Base-by-base conservation (phyloP, 257 asterid species). In the Nicotiana noctiflora region DNA sequence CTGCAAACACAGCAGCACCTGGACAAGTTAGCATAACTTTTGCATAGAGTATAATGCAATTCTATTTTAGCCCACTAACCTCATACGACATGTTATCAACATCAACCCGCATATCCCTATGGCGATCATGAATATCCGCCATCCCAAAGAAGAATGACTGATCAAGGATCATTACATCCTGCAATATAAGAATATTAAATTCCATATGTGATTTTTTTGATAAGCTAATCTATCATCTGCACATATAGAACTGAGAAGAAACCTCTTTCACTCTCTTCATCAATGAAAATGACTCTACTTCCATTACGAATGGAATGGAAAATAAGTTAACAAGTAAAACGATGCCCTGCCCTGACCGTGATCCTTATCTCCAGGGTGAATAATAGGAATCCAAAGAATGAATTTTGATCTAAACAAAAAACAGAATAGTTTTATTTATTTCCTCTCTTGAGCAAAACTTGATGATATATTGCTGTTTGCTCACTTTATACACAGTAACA, bases 1-100 rank as follows among this genome's bases (percentile, higher is more conserved):
- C 96, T 91, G 88, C 80, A 77, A 46, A 77, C 14, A 21, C 29
- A 27, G 59, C 51, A 82, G 59, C 51, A 82, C 25, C 15, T 9
- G 65, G 37, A 76, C 17, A n/a, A 59, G 40, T 46, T 23, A 52
- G 8, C 17, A 61, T 29, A 49, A 29, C 23, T 65, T 15, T 5
- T 8, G 12, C 1, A 8, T 12, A 57, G 37, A 57, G 61, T 8
- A 21, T 12, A 75, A 61, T 6, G 2, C 0, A 11, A 63, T n/a
- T 56, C 32, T 23, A 75, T 53, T 46, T 76, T 2, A 21, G 81
- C 61, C 23, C 21, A 19, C 74, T 78, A 25, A 91, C 96, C 92
- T 91, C 96, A 62, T 91, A 91, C 49, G 94, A 89, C 94, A 91
- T 91, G 90, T 89, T 89, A 83, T 91, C 94, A 17, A 91, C 93